Conservation (phyloP, 768 basidiomycete species). For the Mycena kentingensis region DNA sequence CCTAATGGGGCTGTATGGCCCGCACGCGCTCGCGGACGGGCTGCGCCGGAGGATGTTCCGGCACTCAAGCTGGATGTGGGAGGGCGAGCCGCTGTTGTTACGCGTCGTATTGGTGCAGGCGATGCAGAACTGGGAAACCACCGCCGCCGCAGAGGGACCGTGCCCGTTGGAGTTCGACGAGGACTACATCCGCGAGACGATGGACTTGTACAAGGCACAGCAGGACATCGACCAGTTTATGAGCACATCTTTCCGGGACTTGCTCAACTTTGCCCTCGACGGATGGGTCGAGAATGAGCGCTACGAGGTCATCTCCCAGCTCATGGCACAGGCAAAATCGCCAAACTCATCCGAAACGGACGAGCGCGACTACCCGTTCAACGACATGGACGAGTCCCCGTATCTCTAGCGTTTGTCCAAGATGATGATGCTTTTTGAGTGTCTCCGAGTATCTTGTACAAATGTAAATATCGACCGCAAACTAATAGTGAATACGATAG, state of each 20-base stretch:
- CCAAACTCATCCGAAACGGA: slow-evolving; percentile 30
- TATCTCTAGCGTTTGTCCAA: too few species aligned
- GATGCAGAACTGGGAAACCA: slow-evolving; percentile 43
- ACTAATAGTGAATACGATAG: slow-evolving; percentile 9
- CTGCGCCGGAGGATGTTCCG: too few species aligned
- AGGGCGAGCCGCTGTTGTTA: slow-evolving; percentile 50
- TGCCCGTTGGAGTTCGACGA: slow-evolving; percentile 50
- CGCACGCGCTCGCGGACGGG: too few species aligned
- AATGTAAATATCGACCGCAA: not conserved
- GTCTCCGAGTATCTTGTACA: not conserved
- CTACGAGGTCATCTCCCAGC: slow-evolving; percentile 44
- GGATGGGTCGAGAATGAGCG: slow-evolving; percentile 44
- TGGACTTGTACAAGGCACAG: slow-evolving; percentile 33
- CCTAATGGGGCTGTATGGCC: slow-evolving; percentile 39
- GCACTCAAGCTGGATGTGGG: slow-evolving; percentile 48
- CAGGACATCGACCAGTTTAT: slow-evolving; percentile 38
- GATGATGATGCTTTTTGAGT: slow-evolving; percentile 2
- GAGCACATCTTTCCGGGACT: slow-evolving; percentile 23
- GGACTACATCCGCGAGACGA: slow-evolving; percentile 37
- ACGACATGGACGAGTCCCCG: slow-evolving; percentile 55
- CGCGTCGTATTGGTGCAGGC: slow-evolving; percentile 48
- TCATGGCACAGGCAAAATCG: slow-evolving; percentile 35
- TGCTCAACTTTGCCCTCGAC: slow-evolving; percentile 40
- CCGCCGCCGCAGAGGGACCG: slow-evolving; percentile 38
- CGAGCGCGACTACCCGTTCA: slow-evolving; percentile 44